Evolutionary conservation across 352 stramenopile species (phyloP), one percentile per base, ranked within the genome.

Genomic region (Achlya hypogyna): DNA sequence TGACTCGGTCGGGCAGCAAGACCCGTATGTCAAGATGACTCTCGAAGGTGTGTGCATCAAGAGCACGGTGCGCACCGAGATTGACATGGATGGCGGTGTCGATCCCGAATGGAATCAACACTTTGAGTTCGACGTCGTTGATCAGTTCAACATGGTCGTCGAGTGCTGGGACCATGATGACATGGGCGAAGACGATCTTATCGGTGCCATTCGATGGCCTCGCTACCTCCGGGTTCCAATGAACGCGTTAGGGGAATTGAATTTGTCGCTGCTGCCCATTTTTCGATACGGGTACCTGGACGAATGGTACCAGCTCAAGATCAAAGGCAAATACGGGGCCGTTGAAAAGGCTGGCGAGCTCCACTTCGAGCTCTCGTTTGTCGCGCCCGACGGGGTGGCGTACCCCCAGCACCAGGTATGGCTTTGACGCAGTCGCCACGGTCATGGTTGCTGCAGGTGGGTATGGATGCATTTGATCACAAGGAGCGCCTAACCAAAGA

Each of bases 131-230:
- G 78, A 96, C 35, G 75, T 98, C 49, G 94, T 98, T 4, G 93
- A 98, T 66, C 90, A 98, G 69, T 96, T 91, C 72, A 91, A 86
- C 53, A 76, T 98, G 58, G 63, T 81, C 27, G 75, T 98, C 25
- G 88, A 98, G 62, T 79, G 89, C 62, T 97, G 86, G 79, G 91
- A 98, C 62, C 86, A 97, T 60, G 91, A 97, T 70, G 78, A 79
- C n/a, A 73, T 97, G 35, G 81, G 86, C n/a, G 77, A 87, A 45
- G 86, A 97, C 66, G 88, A 96, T 52, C 74, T 97, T 59, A 96
- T 98, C 47, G 93, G 93, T 23, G n/a, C 2, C 18, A 54, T 56
- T 38, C 62, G 20, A 40, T 62, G 6, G 18, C 25, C n/a, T 6
- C 42, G 28, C n/a, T n/a, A n/a, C n/a, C n/a, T n/a, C n/a, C 20